Conservation (phyloP, 1,284 basidiomycete genomes). For the Anthracocystis setariae region DNA sequence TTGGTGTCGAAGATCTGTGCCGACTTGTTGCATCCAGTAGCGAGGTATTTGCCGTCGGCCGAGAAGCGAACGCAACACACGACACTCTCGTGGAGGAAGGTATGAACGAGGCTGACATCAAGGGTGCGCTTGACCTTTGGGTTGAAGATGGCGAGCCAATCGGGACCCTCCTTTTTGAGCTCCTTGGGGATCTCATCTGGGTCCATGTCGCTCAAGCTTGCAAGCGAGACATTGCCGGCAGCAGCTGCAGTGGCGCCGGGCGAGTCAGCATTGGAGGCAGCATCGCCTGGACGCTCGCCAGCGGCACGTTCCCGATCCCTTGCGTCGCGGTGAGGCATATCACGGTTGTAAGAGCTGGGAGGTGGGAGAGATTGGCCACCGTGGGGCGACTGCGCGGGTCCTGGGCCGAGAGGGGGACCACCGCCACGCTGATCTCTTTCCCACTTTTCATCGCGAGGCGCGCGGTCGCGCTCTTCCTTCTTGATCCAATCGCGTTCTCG, state of each 20-base stretch:
- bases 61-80: slow-evolving; percentile 93
- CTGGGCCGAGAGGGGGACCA: slow-evolving; percentile 37
- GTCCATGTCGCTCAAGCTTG: slow-evolving; percentile 59
- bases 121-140: slow-evolving; percentile 81
- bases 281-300: slow-evolving; percentile 26
- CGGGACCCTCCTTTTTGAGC: slow-evolving; percentile 81
- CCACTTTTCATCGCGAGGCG: slow-evolving; percentile 53
- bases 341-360: slow-evolving; percentile 42
- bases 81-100: slow-evolving; percentile 87
- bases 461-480: slow-evolving; percentile 58
- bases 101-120: slow-evolving; percentile 90
- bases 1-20: slow-evolving; percentile 90
- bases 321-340: slow-evolving; percentile 35
- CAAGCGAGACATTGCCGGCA: slow-evolving; percentile 62
- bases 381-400: slow-evolving; percentile 48
- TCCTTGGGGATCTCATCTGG: slow-evolving; percentile 70
- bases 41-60: slow-evolving; percentile 84
- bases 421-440: slow-evolving; percentile 61
- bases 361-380: slow-evolving; percentile 51
- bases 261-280: slow-evolving; percentile 29
- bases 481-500: slow-evolving; percentile 65
- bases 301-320: slow-evolving; percentile 34
- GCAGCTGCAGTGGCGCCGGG: slow-evolving; percentile 41
- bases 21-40: slow-evolving; percentile 88
- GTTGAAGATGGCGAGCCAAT: slow-evolving; percentile 97